Base-by-base conservation (phyloP, 2,329 filamentous ascomycete genomes). In the Ceratocystis lukuohia region DNA sequence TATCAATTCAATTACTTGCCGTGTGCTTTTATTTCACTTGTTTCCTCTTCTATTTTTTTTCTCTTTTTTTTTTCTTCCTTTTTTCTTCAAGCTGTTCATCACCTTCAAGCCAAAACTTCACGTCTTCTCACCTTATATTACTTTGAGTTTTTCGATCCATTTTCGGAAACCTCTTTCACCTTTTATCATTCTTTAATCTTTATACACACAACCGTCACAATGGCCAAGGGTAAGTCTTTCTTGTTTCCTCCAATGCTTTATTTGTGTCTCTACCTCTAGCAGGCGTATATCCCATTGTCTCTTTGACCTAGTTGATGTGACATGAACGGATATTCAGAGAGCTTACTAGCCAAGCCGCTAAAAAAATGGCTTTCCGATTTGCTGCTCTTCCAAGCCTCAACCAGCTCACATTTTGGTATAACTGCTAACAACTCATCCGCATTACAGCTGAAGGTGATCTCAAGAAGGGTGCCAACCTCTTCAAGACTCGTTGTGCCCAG, bases 401-500 rank as follows among this genome's bases (percentile, higher is more conserved):
- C 3, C 7, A 63, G 22, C 20, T 12, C 20, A 45, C n/a, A 20
- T 41, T 45, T 12, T 20, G 33, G 30, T 48, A 28, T 44, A 30
- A 45, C 0, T 30, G 0, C 20, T 48, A 64, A 65, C 67, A 44
- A 50, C 10, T 10, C 8, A 1, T 15, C 12, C 12, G 22, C 28
- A 1, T 50, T 33, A 57, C 17, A 57, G 37, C 1, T 41, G 53
- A 64, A 96, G 92, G 91, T 84, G 91, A 96, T 80, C 75, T 82
- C 75, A 91, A 92, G 84, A 96, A 96, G 88, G 93, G 93, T 85
- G 93, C 91, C 80, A 89, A 88, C 84, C 90, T 97, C 77, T 97
- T 97, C 91, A 96, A 96, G 87, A 97, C 92, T 72, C 88, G 94
- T 78, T 99, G 94, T 83, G 89, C 90, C 72, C 91, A 96, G 83